Evolutionary conservation across 495 filamentous ascomycete genomes (phyloP).

Genomic region (Penicillium arizonense): DNA sequence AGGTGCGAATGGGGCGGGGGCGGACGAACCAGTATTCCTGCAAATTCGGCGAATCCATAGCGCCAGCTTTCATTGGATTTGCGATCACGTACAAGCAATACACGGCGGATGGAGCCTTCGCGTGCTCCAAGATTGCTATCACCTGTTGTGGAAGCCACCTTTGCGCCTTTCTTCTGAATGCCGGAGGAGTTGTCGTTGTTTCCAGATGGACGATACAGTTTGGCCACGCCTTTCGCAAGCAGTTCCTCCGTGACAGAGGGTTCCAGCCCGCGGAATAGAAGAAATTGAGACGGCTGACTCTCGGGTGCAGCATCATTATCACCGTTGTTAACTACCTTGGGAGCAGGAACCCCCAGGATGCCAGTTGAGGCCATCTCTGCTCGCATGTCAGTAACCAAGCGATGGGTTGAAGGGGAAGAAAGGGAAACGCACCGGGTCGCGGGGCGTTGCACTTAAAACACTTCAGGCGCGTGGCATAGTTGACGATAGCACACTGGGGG

Average conservation of each 20-base stretch:
- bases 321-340: slow-evolving; percentile 59
- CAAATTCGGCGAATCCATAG: slow-evolving; percentile 89
- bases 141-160: slow-evolving; percentile 72
- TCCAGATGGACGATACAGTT: slow-evolving; percentile 61
- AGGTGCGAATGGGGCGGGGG: background rate
- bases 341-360: slow-evolving; percentile 33
- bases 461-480: slow-evolving; percentile 65
- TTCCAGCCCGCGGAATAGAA: slow-evolving; percentile 76
- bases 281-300: slow-evolving; percentile 72
- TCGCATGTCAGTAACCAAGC: slow-evolving; percentile 12
- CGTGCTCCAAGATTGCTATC: slow-evolving; percentile 73
- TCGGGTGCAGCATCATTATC: slow-evolving; percentile 80
- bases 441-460: slow-evolving; percentile 77
- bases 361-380: slow-evolving; percentile 23
- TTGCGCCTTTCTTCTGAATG: slow-evolving; percentile 53
- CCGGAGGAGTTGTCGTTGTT: slow-evolving; percentile 18
- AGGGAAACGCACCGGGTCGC: slow-evolving; percentile 57
- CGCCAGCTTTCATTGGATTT: slow-evolving; percentile 75
- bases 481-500: slow-evolving; percentile 65
- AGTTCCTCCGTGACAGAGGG: slow-evolving; percentile 72
- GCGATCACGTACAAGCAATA: slow-evolving; percentile 77
- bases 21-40: slow-evolving; percentile 50
- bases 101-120: slow-evolving; percentile 71
- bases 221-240: slow-evolving; percentile 74
- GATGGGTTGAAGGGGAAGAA: background rate